Conservation (phyloP, 768 basidiomycete genomes). For the Mycena venus region DNA sequence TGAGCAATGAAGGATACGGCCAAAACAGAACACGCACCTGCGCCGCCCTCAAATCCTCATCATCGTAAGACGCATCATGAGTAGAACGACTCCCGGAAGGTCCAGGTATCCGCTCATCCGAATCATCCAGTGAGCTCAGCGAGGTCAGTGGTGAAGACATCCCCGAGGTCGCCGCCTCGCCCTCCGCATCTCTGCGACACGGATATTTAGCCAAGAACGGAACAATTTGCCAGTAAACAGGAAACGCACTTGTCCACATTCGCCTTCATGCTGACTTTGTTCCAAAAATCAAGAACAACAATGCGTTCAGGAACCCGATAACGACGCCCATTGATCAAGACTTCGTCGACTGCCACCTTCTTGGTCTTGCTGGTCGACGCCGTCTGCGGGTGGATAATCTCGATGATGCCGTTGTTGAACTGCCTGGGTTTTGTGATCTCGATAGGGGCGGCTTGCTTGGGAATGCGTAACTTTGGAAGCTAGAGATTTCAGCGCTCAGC, state of each 20-base stretch:
- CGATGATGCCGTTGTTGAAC: constrained; percentile 93
- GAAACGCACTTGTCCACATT: constrained; percentile 57
- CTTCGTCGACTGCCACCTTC: constrained; percentile 79
- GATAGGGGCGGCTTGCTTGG: constrained; percentile 77
- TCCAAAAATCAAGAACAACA: constrained; percentile 97
- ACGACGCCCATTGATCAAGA: constrained; percentile 88
- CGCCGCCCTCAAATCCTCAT: constrained; percentile 70
- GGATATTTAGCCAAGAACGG: background rate
- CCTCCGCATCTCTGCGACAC: constrained; percentile 47
- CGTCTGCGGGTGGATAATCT: constrained; percentile 80
- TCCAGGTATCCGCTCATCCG: constrained; percentile 53
- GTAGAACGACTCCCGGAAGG: constrained; percentile 39
- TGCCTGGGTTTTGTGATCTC: constrained; percentile 81
- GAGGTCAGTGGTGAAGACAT: constrained; percentile 83
- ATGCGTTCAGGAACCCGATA: constrained; percentile 95
- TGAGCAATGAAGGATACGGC: background rate
- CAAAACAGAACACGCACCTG: constrained; percentile 56
- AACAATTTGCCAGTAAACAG: background rate
- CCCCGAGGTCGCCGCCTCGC: constrained; percentile 57
- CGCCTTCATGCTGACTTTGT: constrained; percentile 70
- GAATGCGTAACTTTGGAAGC: constrained; percentile 85
- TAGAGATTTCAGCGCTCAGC: constrained; percentile 46
- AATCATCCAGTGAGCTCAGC: constrained; percentile 78
- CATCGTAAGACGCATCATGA: constrained; percentile 43
- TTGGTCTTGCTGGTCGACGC: constrained; percentile 54